Evolutionary conservation across 2,329 filamentous ascomycete genomes (phyloP).

Genomic region (Colletotrichum horii): DNA sequence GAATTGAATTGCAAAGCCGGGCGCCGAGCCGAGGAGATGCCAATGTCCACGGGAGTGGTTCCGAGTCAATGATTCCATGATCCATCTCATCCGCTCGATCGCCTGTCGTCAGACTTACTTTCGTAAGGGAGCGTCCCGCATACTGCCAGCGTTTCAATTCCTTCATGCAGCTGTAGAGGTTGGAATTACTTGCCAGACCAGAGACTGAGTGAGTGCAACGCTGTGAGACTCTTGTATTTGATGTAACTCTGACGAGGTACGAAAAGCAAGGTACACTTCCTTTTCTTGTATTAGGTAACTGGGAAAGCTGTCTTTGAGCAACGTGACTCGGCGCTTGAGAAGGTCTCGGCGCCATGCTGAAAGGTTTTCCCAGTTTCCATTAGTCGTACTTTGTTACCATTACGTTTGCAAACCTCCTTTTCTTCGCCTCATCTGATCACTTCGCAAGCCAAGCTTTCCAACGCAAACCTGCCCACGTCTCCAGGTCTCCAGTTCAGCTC

Average conservation of each 20-base stretch:
- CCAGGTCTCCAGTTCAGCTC: not conserved
- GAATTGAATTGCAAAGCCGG: not conserved
- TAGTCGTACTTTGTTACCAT: slow-evolving; percentile 25
- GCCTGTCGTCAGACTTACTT: not conserved
- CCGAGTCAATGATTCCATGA: not conserved
- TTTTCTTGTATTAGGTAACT: slow-evolving; percentile 3
- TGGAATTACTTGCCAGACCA: not conserved
- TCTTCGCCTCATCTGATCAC: slow-evolving; percentile 22
- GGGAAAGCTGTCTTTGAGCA: not conserved
- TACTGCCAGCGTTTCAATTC: not conserved
- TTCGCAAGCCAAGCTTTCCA: slow-evolving; percentile 2
- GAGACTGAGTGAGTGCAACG: not conserved
- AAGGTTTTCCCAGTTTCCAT: slow-evolving; percentile 21
- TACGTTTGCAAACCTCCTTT: slow-evolving; percentile 30
- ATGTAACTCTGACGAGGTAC: not conserved
- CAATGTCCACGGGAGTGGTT: not conserved
- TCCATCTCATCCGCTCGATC: not conserved
- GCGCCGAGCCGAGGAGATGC: slow-evolving; percentile 2
- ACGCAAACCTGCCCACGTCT: not conserved
- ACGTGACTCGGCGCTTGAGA: slow-evolving; percentile 1
- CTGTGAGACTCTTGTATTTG: not conserved
- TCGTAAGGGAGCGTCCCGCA: not conserved
- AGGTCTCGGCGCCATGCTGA: slow-evolving; percentile 8
- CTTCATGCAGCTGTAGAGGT: not conserved
- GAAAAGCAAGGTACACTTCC: not conserved